Evolutionary conservation across 345 rosid genomes (phyloP).

Genomic region (rapeseed (Brassica napus)): DNA sequence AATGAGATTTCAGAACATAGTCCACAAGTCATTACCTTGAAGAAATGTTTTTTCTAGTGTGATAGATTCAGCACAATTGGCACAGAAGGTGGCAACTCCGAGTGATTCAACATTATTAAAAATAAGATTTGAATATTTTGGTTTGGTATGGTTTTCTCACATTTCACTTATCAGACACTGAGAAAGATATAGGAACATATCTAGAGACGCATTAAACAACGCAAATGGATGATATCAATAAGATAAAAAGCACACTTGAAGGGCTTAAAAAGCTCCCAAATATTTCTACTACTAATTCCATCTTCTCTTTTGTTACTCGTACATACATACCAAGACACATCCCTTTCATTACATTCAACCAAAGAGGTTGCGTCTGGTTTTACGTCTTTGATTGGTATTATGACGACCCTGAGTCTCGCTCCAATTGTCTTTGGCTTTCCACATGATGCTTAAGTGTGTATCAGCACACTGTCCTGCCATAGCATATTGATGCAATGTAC

Average conservation of each 20-base stretch:
- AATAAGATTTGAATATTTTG: neutral
- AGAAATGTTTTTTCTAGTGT: neutral
- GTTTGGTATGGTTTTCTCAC: conserved; percentile 9
- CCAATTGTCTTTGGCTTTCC: conserved; percentile 8
- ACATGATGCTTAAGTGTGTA: neutral
- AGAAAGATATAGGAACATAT: neutral
- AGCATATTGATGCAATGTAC: conserved; percentile 82
- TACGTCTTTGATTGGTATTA: neutral
- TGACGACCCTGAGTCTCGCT: neutral
- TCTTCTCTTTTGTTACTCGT: conserved; percentile 16
- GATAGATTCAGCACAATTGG: neutral
- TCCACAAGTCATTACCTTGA: neutral
- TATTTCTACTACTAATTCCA: conserved; percentile 20
- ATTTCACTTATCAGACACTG: neutral
- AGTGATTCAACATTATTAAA: neutral
- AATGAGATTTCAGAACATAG: too few species aligned
- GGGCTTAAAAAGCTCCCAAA: conserved; percentile 24
- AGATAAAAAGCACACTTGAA: conserved; percentile 28
- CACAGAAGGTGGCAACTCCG: neutral
- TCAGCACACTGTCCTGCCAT: conserved; percentile 87
- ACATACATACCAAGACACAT: conserved; percentile 30
- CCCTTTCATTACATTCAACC: conserved; percentile 33
- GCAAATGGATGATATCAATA: neutral
- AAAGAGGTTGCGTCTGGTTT: conserved; percentile 20
- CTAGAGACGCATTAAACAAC: neutral